Conservation (phyloP, 805 yeast genomes). For the Priceomyces haplophilus region DNA sequence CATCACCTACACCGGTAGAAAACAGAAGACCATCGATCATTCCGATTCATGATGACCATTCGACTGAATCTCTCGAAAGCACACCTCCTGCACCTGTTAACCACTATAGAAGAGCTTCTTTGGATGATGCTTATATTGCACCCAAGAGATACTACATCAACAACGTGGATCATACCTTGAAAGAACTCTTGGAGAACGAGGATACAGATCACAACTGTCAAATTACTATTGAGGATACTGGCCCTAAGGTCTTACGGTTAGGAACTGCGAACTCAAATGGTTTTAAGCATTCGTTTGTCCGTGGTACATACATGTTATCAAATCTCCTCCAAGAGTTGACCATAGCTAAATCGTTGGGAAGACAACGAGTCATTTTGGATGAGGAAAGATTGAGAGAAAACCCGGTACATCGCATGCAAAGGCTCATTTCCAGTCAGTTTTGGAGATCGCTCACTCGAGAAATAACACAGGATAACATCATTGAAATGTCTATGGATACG, state of each 20-base stretch:
- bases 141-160: slow-evolving; percentile 63
- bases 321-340: slow-evolving; percentile 86
- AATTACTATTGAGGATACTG: slow-evolving; percentile 39
- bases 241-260: slow-evolving; percentile 28
- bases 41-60: slow-evolving; percentile 22
- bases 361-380: slow-evolving; percentile 74
- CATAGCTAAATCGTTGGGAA: slow-evolving; percentile 76
- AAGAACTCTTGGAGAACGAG: slow-evolving; percentile 66
- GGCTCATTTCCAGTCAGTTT: slow-evolving; percentile 72
- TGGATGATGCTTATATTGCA: slow-evolving; percentile 25
- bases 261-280: slow-evolving; percentile 84
- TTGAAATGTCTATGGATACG: slow-evolving; percentile 72
- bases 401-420: slow-evolving; percentile 72
- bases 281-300: slow-evolving; percentile 61
- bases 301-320: slow-evolving; percentile 88
- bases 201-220: slow-evolving; percentile 85
- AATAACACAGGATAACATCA: slow-evolving; percentile 59
- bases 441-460: slow-evolving; percentile 78
- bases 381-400: slow-evolving; percentile 83
- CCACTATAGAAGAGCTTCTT: slow-evolving; percentile 28
- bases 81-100: slow-evolving; percentile 2
- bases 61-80: slow-evolving; percentile 6
- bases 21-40: slow-evolving; percentile 26
- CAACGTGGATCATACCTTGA: slow-evolving; percentile 70
- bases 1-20: slow-evolving; percentile 2